These are phyloP conservation scores for Candida mesenterica DNA, from an alignment of 1,139 yeast genomes.

Conservation along the genomic window DNA sequence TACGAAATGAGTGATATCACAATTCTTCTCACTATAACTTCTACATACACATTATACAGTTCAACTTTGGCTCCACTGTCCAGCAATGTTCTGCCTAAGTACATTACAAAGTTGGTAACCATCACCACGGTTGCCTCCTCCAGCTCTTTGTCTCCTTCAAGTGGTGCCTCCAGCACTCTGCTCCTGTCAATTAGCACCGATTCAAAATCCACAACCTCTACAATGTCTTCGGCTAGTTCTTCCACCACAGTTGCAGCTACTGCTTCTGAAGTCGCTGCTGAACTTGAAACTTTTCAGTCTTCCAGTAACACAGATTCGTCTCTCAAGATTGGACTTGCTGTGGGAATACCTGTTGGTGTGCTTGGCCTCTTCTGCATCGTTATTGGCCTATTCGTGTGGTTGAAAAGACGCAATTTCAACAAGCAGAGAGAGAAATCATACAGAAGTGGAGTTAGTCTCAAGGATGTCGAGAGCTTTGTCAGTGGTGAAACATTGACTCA, in stretches of 20 bases:
- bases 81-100: not conserved
- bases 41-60: not conserved
- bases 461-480: not conserved
- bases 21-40: slow-evolving; percentile 3
- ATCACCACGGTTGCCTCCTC: too few species aligned
- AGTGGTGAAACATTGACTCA: slow-evolving; percentile 1
- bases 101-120: not conserved
- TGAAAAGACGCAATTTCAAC: slow-evolving; percentile 18
- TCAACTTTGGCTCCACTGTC: not conserved
- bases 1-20: slow-evolving; percentile 6
- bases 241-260: not conserved
- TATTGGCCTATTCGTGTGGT: slow-evolving; percentile 21
- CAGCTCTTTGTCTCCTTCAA: too few species aligned
- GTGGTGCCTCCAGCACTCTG: too few species aligned
- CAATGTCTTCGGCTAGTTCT: not conserved
- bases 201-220: not conserved
- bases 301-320: slow-evolving; percentile 9
- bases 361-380: slow-evolving; percentile 26
- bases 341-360: slow-evolving; percentile 44
- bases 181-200: too few species aligned
- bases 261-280: not conserved
- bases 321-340: slow-evolving; percentile 35
- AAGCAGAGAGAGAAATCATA: slow-evolving; percentile 12
- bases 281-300: not conserved
- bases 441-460: slow-evolving; percentile 5